A percentile compares a stretch with the other conserved stretches of the same genome.
These are phyloP conservation scores for Cymodocea nodosa DNA, from an alignment of 116 monocot species.

Conservation along the genomic window DNA sequence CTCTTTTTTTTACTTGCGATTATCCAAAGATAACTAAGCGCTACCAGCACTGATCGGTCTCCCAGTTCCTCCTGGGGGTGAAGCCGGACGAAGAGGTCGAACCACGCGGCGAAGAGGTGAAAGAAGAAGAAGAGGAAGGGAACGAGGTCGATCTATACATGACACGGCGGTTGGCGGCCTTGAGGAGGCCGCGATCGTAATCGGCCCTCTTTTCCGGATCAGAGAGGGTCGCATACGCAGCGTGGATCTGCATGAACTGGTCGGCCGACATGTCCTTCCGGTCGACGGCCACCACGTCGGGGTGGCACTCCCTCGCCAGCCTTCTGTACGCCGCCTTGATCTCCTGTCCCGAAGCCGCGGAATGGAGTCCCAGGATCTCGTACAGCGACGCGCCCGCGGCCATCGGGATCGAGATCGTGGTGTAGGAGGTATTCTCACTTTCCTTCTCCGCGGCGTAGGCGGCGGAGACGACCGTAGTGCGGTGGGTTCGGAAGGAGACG, in stretches of 20 bases:
- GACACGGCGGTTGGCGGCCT: background rate
- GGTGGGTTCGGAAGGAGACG: background rate
- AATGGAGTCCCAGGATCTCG: slow-evolving; percentile 29
- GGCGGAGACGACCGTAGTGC: background rate
- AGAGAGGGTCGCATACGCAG: slow-evolving; percentile 37
- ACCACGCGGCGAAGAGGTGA: slow-evolving; percentile 4
- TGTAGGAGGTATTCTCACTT: background rate
- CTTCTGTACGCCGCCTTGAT: slow-evolving; percentile 77
- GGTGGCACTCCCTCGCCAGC: slow-evolving; percentile 57
- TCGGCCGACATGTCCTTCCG: slow-evolving; percentile 7
- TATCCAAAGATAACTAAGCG: too few species aligned
- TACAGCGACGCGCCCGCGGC: slow-evolving; percentile 18
- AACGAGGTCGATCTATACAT: background rate
- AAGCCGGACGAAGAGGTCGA: background rate
- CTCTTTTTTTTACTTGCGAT: too few species aligned
- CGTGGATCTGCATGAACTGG: slow-evolving; percentile 12
- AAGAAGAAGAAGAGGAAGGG: background rate
- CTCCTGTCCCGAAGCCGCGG: slow-evolving; percentile 24
- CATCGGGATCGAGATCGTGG: background rate
- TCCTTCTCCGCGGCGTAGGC: background rate
- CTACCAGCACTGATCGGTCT: slow-evolving; percentile 70
- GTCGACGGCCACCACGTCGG: slow-evolving; percentile 30
- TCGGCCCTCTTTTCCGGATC: slow-evolving; percentile 43
- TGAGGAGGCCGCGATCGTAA: slow-evolving; percentile 22
- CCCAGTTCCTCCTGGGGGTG: slow-evolving; percentile 30